Evolutionary conservation across 352 stramenopile genomes (phyloP), one percentile per base, ranked within the genome.

Genomic region (Phytophthora nicotianae): DNA sequence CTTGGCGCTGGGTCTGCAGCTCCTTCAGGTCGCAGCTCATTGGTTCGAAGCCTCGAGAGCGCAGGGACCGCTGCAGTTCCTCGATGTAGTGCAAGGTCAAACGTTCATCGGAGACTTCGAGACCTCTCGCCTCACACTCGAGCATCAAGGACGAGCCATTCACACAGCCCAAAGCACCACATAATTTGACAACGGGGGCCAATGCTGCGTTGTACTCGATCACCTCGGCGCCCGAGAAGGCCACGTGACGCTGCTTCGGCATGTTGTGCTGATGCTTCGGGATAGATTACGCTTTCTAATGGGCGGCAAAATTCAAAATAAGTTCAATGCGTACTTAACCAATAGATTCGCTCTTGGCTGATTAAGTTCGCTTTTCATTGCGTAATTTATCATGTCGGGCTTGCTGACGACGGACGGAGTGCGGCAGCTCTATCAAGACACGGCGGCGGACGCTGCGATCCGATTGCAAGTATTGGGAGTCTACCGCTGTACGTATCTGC

Each of bases 141-240:
- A 89, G 68, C 42, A 42, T 48, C 38, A 74, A 8, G 8, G 53
- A 24, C 14, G 21, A 17, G 23, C 20, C 23, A 20, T 47, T 42
- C 3, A 10, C 1, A n/a, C 23, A 19, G 20, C 19, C n/a, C 2
- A 10, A n/a, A 16, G 45, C 27, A 8, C 26, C 51, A 50, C 68
- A 40, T 20, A 58, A 55, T 20, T 45, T 61, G 51, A 88, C 79
- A 1, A 87, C 83, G 9, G 70, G 60, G 21, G 83, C 62, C 11
- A 68, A 53, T 5, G 76, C 57, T 0, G 81, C 70, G 40, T 90
- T 72, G 63, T 75, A 90, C 59, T 86, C 79, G 51, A 91, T 86
- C 64, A 78, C 81, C 26, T 79, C 63, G 17, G 80, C 69, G 43
- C 83, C 83, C 1, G 41, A 47, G 65, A 91, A 91, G 53, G 20